Base-by-base conservation (phyloP, 768 basidiomycete species). In the Mycena haematopus region DNA sequence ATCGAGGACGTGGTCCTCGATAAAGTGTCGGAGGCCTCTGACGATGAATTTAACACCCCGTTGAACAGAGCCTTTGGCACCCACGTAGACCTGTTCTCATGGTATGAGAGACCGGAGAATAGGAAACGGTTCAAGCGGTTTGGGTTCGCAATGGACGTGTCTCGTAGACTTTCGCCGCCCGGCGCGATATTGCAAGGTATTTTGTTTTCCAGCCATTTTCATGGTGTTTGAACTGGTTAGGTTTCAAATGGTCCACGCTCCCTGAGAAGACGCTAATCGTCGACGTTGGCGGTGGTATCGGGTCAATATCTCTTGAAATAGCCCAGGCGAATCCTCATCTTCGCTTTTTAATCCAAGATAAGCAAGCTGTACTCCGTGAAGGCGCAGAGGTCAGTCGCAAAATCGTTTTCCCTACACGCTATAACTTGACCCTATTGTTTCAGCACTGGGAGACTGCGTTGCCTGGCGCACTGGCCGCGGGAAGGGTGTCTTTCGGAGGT, bases 41-140 rank as follows among this genome's bases (percentile, higher is more conserved):
- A 66, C 8, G 68, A 66, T 27, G 65, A 69, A 3, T 58, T 50
- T 15, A 31, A 70, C 4, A 58, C 67, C 1, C 58, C 72, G 1
- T 57, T 71, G 49, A 68, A 66, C 29, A 24, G 33, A 8, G 72
- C 70, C 7, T 68, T 69, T 60, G 54, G 61, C 1, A 66, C 64
- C 14, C 27, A 69, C 14, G 35, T 55, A 9, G 45, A 65, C 8
- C 21, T 67, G 2, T 75, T 69, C 56, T 60, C 64, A 3, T 70
- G 62, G 65, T 66, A 66, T 21, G 71, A 73, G 21, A 21, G 42
- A 10, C 71, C 73, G 3, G 64, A 61, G 50, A 72, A 74, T 56
- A 62, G 49, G 27, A n/a, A 38, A 2, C 24, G 58, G 0, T 52
- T 71, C 22, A 56, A 42, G 14, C 68, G 72, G 1, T 73, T 74